phyloP scores from a whole-genome alignment of 2,329 filamentous ascomycete species.

The Fusarium sp. region DNA sequence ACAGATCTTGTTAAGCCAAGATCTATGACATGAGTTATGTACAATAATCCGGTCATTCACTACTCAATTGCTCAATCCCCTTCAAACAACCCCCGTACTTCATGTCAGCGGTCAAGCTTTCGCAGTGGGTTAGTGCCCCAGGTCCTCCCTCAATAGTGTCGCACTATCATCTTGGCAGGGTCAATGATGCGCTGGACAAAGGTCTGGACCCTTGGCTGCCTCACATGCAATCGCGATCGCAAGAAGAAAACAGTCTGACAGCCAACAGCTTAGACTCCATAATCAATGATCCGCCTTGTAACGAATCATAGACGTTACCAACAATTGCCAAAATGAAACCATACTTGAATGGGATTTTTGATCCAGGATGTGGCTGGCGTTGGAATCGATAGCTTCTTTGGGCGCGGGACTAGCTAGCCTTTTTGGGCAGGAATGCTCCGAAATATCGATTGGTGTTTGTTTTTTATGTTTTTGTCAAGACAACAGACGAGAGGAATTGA shows the following conservation, averaged over 20 bases:
- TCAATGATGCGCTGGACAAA: constrained; percentile 1
- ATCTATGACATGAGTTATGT: not conserved
- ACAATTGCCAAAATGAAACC: too few relatives aligned
- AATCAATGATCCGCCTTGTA: too few relatives aligned
- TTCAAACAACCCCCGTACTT: not conserved
- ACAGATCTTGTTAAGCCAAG: too few relatives aligned
- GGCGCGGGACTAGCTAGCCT: not conserved
- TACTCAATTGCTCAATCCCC: too few relatives aligned
- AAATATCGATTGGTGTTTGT: not conserved
- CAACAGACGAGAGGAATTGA: not conserved
- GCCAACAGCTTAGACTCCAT: not conserved
- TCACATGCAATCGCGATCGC: not conserved
- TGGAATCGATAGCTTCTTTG: constrained; percentile 7
- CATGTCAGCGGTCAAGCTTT: not conserved
- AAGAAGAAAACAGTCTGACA: not conserved
- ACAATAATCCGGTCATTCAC: not conserved
- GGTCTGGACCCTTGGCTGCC: constrained; percentile 12
- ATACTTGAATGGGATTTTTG: not conserved
- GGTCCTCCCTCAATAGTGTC: constrained; percentile 5
- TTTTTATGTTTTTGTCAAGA: not conserved
- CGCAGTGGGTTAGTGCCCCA: not conserved
- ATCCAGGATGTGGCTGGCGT: constrained; percentile 14
- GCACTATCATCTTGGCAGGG: constrained; percentile 10
- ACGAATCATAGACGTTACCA: not conserved
- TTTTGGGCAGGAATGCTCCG: not conserved